Percentiles rank a stretch among this genome's conserved stretches.
These are phyloP conservation scores for Haplographium delicatum DNA, from an alignment of 495 filamentous ascomycete genomes.

Conservation along the genomic window DNA sequence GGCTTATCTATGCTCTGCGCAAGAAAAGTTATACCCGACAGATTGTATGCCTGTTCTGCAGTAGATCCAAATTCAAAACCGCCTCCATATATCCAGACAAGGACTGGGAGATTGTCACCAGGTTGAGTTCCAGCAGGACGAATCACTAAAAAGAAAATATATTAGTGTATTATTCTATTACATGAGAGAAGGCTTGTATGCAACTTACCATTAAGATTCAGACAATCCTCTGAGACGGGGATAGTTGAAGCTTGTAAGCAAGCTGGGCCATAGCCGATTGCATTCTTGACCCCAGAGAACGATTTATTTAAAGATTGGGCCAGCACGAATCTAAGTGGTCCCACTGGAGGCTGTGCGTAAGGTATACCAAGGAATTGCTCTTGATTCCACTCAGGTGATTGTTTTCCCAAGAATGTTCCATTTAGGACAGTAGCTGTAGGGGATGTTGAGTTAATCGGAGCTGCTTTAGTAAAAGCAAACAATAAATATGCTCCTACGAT, in stretches of 20 bases:
- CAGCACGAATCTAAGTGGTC: slow-evolving; percentile 37
- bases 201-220: slow-evolving; percentile 46
- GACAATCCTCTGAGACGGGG: slow-evolving; percentile 58
- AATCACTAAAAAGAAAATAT: slow-evolving; percentile 30
- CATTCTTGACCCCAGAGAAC: slow-evolving; percentile 46
- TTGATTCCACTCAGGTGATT: slow-evolving; percentile 38
- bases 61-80: slow-evolving; percentile 45
- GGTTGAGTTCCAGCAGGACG: slow-evolving; percentile 53
- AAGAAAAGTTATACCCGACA: slow-evolving; percentile 51
- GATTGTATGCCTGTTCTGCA: slow-evolving; percentile 43
- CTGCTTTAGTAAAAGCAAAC: too few relatives aligned
- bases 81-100: slow-evolving; percentile 73
- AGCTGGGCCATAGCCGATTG: slow-evolving; percentile 52
- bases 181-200: too few relatives aligned
- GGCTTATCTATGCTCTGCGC: slow-evolving; percentile 53
- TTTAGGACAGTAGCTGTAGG: slow-evolving; percentile 25
- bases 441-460: too few relatives aligned
- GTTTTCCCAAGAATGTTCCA: slow-evolving; percentile 39
- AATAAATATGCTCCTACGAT: too few relatives aligned
- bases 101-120: slow-evolving; percentile 53
- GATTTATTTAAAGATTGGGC: slow-evolving; percentile 35
- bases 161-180: too few relatives aligned
- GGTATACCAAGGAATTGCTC: slow-evolving; percentile 53
- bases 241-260: slow-evolving; percentile 21
- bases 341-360: slow-evolving; percentile 46